Evolutionary conservation across 192 early-diverging fungal genomes (phyloP), one percentile per base, ranked within the genome.

Genomic region (Physocladia obscura): DNA sequence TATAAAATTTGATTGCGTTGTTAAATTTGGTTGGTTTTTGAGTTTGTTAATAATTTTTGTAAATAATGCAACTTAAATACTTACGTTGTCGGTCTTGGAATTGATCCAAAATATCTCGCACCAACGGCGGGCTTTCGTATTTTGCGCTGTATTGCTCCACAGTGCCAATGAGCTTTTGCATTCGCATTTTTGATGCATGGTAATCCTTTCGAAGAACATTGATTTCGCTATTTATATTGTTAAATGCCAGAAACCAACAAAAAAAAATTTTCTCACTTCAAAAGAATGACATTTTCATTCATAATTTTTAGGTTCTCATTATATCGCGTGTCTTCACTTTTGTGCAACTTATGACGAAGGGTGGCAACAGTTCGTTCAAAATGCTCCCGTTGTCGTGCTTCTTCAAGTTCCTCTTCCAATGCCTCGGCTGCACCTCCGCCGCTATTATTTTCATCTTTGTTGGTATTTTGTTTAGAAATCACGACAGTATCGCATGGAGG

Each of bases 361-460:
- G 76, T 74, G 24, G 75, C 37, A 11, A 85, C 77, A 11, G 81
- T 86, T 52, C 79, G 63, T 72, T 80, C 72, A 29, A 82, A 58
- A 54, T 83, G 74, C 31, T 84, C 79, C 31, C 84, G 75, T 57
- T 82, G 74, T 5, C 75, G 64, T 5, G 74, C 70, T 52, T 79
- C 64, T 29, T 81, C 74, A 8, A 74, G 57, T 24, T 78, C 67
- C 24, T 74, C 69, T 30, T 78, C 76, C 36, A 65, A 30, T 0
- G 67, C 70, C 30, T 64, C 67, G 6, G 44, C 30, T 21, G 54
- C 49, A 19, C 48, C 60, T 19, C 39, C 40, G 38, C 35, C 38
- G 50, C n/a, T 24, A 36, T 27, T 19, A 15, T 35, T 29, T 34
- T 39, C 6, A 24, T 15, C 50, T 56, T 57, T 1, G 30, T 63